Conservation (phyloP, 495 filamentous ascomycete species). For the Daldinia concentrica region DNA sequence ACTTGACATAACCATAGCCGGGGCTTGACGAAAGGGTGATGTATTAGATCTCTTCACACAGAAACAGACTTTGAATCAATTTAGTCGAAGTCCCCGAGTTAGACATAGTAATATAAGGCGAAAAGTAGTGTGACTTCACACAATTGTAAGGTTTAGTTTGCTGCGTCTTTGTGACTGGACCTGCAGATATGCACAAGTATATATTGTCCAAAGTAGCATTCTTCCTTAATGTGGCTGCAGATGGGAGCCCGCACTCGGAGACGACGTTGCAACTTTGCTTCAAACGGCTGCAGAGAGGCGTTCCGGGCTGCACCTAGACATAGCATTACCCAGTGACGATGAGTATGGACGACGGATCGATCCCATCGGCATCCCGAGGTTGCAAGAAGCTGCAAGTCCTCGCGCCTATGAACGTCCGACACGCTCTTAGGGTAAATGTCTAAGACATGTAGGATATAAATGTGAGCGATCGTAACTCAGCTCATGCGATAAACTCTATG, state of each 20-base stretch:
- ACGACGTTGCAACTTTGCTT: constrained; percentile 7
- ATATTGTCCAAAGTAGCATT: constrained; percentile 22
- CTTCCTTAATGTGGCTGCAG: constrained; percentile 32
- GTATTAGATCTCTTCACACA: constrained; percentile 15
- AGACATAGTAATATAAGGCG: constrained; percentile 21
- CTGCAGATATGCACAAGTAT: constrained; percentile 33
- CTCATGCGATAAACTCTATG: constrained; percentile 20
- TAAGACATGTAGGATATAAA: constrained; percentile 6
- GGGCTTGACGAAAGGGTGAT: constrained; percentile 28
- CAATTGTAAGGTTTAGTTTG: constrained; percentile 7
- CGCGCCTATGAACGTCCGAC: constrained; percentile 10
- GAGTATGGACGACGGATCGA: constrained; percentile 3
- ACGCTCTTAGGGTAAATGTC: constrained; percentile 1
- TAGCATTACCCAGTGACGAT: constrained; percentile 14
- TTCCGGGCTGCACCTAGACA: constrained; percentile 1
- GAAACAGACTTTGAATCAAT: constrained; percentile 9
- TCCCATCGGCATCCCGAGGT: constrained; percentile 11
- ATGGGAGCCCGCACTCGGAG: constrained; percentile 35
- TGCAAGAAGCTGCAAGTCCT: constrained; percentile 24
- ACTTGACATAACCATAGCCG: constrained; percentile 27
- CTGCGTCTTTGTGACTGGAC: constrained; percentile 35
- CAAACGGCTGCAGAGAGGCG: constrained; percentile 25
- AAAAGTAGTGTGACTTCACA: constrained; percentile 18
- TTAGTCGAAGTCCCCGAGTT: constrained; percentile 2
- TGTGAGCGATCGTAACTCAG: not conserved